Evolutionary conservation across 2,329 filamentous ascomycete genomes (phyloP).

Genomic region (Hypoxylon sp.): DNA sequence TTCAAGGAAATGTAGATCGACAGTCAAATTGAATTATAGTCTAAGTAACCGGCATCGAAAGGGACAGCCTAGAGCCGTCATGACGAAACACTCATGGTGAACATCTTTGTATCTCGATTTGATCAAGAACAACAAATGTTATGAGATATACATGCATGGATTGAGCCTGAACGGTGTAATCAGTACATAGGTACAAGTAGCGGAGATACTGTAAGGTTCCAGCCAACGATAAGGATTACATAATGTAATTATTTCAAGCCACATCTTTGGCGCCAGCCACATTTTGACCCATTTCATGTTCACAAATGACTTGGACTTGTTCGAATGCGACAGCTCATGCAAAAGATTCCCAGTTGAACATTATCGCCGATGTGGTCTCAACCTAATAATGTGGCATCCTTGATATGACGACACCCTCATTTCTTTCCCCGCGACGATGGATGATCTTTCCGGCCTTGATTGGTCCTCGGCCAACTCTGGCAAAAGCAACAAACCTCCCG

Average conservation of each 20-base stretch:
- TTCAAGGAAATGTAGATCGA: conserved; percentile 11
- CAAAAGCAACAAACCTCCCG: conserved; percentile 48
- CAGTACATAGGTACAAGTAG: conserved; percentile 1
- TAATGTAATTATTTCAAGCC: conserved; percentile 12
- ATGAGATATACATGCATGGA: neutral
- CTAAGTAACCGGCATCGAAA: neutral
- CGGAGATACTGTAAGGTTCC: neutral
- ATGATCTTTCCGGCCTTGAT: conserved; percentile 55
- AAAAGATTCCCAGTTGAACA: conserved; percentile 27
- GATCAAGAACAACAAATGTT: neutral
- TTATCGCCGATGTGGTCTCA: conserved; percentile 20
- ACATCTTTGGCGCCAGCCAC: conserved; percentile 30
- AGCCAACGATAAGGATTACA: neutral
- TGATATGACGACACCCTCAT: conserved; percentile 51
- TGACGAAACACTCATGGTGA: neutral
- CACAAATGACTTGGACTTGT: conserved; percentile 11
- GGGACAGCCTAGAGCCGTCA: neutral
- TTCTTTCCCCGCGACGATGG: conserved; percentile 48
- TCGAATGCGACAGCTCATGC: conserved; percentile 38
- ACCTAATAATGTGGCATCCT: conserved; percentile 42
- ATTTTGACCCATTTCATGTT: conserved; percentile 12
- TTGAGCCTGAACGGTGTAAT: neutral
- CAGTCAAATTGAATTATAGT: neutral
- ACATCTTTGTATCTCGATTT: neutral
- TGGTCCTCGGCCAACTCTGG: conserved; percentile 54